A percentile compares a stretch with the other conserved stretches of the same genome.
These are phyloP conservation scores for Penicillium sp. DNA, from an alignment of 2,329 filamentous ascomycete genomes.

Conservation along the genomic window DNA sequence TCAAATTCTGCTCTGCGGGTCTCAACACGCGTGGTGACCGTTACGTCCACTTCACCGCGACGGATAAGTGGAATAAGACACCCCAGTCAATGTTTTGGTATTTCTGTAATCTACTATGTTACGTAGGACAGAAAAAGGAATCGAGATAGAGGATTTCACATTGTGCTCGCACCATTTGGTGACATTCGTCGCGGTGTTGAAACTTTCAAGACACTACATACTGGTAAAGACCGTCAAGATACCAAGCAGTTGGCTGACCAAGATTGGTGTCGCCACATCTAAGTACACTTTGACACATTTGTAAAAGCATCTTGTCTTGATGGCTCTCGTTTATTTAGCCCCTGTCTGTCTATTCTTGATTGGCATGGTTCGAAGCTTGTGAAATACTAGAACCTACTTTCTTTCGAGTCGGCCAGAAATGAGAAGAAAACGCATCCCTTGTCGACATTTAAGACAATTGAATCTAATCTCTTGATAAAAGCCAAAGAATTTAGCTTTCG, in stretches of 20 bases:
- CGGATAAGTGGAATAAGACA: neutral
- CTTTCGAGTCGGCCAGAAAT: neutral
- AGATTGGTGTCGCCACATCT: neutral
- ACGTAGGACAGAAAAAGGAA: neutral
- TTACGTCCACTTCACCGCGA: neutral
- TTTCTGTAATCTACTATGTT: neutral
- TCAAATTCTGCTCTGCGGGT: constrained; percentile 8
- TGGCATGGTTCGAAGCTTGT: neutral
- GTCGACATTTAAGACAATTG: neutral
- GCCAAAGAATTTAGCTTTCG: constrained; percentile 10
- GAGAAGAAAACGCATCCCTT: neutral
- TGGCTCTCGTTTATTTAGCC: neutral
- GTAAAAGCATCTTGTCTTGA: neutral
- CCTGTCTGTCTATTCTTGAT: neutral
- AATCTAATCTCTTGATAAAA: constrained; percentile 5
- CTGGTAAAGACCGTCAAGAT: constrained; percentile 7
- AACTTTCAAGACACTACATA: neutral
- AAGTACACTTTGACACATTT: neutral
- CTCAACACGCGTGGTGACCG: constrained; percentile 3
- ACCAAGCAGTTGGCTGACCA: constrained; percentile 1
- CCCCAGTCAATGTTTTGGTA: neutral
- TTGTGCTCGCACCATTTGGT: neutral
- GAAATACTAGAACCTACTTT: neutral
- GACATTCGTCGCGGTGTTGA: neutral
- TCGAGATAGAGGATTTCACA: neutral